These are phyloP conservation scores for Botrytis elliptica DNA, from an alignment of 2,329 filamentous ascomycete genomes.

Conservation along the genomic window DNA sequence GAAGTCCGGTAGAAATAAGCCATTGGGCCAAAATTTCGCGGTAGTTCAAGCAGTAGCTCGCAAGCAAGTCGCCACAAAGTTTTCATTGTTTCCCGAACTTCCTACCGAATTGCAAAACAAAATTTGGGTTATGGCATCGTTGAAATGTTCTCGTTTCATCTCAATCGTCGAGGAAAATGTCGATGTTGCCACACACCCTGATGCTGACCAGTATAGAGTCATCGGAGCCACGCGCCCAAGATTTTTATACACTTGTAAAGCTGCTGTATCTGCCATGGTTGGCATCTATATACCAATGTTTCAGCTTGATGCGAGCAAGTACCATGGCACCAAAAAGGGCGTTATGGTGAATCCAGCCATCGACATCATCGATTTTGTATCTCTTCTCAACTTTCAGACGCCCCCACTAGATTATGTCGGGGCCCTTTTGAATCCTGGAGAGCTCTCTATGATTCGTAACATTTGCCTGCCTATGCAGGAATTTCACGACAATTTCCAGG, in stretches of 20 bases:
- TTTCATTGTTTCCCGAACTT: not conserved
- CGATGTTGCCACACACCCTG: not conserved
- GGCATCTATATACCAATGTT: not conserved
- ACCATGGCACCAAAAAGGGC: not conserved
- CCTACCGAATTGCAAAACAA: not conserved
- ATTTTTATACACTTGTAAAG: not conserved
- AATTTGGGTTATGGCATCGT: slow-evolving; percentile 1
- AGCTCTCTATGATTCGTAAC: not conserved
- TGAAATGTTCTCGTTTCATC: not conserved
- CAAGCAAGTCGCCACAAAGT: not conserved
- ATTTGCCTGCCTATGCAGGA: not conserved
- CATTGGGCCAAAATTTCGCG: not conserved
- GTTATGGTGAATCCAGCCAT: not conserved
- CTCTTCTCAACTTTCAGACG: not conserved
- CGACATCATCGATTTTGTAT: not conserved
- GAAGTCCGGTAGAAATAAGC: not conserved
- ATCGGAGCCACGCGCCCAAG: slow-evolving; percentile 3
- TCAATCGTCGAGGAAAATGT: slow-evolving; percentile 1
- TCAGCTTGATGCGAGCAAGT: not conserved
- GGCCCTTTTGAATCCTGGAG: not conserved
- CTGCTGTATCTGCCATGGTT: not conserved
- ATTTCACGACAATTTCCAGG: not conserved
- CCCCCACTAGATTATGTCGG: not conserved
- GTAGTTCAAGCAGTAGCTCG: not conserved
- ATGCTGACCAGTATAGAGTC: not conserved